A percentile compares a stretch with the other conserved stretches of the same genome.
Evolutionary conservation across 1,284 basidiomycete species (phyloP).

Genomic region (Gymnopus androsaceus): DNA sequence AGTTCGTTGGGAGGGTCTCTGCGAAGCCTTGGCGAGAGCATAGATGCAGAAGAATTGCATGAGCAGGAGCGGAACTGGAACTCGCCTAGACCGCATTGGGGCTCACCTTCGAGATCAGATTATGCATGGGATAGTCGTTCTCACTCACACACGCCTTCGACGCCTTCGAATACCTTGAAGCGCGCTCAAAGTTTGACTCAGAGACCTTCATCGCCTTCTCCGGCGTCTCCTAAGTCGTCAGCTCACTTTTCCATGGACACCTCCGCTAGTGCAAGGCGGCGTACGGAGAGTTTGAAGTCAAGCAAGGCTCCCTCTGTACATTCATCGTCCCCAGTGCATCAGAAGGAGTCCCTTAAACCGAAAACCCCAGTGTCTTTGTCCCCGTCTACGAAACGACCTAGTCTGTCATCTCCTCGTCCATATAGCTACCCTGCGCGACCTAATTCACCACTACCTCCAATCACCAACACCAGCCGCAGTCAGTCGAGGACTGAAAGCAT

Average conservation of each 20-base stretch:
- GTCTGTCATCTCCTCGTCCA: not conserved
- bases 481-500: not conserved
- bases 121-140: constrained; percentile 13
- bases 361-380: not conserved
- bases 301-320: not conserved
- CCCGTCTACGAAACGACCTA: not conserved
- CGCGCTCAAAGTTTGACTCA: constrained; percentile 10
- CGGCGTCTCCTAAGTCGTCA: constrained; percentile 6
- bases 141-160: constrained; percentile 9
- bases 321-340: not conserved
- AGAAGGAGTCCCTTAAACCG: not conserved
- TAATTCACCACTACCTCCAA: constrained; percentile 10
- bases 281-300: constrained; percentile 15
- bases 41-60: constrained; percentile 32
- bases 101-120: constrained; percentile 19
- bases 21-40: not conserved
- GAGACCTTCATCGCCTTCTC: constrained; percentile 12
- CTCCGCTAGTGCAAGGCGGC: constrained; percentile 7
- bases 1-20: not conserved
- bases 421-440: constrained; percentile 3
- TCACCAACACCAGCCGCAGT: not conserved
- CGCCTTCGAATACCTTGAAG: not conserved
- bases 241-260: constrained; percentile 2
- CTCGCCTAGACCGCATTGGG: constrained; percentile 56
- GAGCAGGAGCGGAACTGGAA: constrained; percentile 58